Evolutionary conservation across 495 filamentous ascomycete genomes (phyloP).

Genomic region (Lasiosphaeria ovina): DNA sequence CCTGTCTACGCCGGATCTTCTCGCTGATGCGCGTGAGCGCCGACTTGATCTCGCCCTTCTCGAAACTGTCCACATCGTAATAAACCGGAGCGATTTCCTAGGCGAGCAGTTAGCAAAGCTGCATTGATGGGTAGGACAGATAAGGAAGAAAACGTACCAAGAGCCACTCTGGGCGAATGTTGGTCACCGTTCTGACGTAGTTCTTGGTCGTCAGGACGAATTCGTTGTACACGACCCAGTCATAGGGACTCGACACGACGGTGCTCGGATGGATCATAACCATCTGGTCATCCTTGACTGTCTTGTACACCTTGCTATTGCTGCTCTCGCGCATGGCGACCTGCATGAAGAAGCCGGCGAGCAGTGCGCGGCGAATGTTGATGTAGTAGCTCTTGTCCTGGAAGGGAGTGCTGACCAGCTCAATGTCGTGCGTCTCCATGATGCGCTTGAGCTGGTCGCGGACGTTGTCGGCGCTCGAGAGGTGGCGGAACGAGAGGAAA

Average conservation of each 20-base stretch:
- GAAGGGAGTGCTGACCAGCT: conserved; percentile 83
- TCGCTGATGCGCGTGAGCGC: conserved; percentile 72
- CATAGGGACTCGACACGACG: conserved; percentile 76
- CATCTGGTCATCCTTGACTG: conserved; percentile 87
- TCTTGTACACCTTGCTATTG: conserved; percentile 82
- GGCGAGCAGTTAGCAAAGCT: not conserved
- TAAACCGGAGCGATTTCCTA: conserved; percentile 87
- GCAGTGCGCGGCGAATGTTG: conserved; percentile 93
- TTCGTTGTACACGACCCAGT: conserved; percentile 98
- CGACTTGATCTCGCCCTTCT: conserved; percentile 80
- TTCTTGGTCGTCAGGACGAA: conserved; percentile 98
- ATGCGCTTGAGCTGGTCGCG: conserved; percentile 86
- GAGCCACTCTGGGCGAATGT: conserved; percentile 78
- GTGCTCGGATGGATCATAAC: conserved; percentile 93
- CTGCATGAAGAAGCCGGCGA: conserved; percentile 99
- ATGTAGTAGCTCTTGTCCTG: conserved; percentile 96
- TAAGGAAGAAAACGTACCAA: conserved; percentile 59
- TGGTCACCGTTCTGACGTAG: conserved; percentile 70
- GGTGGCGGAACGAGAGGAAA: conserved; percentile 85
- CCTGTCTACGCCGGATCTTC: conserved; percentile 70
- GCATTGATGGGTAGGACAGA: not conserved
- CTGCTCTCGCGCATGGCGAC: conserved; percentile 82
- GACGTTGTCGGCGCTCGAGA: conserved; percentile 92
- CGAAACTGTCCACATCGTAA: conserved; percentile 82
- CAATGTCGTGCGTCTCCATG: conserved; percentile 87